Evolutionary conservation across 164 flowering plant genomes (phyloP).

Genomic region (Piper betle): DNA sequence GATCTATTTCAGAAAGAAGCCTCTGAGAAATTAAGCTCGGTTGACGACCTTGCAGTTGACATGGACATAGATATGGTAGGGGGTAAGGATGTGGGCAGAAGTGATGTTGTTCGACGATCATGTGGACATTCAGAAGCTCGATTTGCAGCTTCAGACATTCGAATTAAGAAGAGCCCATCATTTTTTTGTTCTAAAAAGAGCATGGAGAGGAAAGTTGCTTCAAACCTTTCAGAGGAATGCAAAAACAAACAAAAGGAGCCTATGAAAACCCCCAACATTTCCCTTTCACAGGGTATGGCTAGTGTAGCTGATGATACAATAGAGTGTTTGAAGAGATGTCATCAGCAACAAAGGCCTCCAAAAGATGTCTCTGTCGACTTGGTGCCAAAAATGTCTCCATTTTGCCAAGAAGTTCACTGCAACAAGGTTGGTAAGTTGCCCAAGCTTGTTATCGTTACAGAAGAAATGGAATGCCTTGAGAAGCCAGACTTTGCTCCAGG

Average conservation of each 20-base stretch:
- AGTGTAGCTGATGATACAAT: too few relatives aligned
- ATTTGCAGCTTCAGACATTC: background rate
- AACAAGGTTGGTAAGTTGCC: too few relatives aligned
- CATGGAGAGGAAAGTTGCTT: too few relatives aligned
- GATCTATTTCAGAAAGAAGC: background rate
- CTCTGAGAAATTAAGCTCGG: background rate
- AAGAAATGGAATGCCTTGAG: background rate
- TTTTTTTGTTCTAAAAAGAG: background rate
- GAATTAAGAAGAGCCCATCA: background rate
- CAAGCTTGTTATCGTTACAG: too few relatives aligned
- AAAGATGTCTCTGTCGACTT: too few relatives aligned
- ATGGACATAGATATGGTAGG: background rate
- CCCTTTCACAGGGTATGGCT: too few relatives aligned
- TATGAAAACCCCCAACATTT: background rate
- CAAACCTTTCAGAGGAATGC: background rate
- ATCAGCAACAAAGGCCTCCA: too few relatives aligned
- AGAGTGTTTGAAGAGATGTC: too few relatives aligned
- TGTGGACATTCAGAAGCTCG: background rate
- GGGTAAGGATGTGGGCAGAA: background rate
- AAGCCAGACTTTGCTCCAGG: background rate
- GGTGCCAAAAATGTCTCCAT: too few relatives aligned
- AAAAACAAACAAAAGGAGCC: background rate
- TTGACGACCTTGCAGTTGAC: background rate
- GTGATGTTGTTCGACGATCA: background rate
- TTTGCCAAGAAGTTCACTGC: too few relatives aligned